These are phyloP conservation scores for Groenewaldozyma auringiensis DNA, from an alignment of 1,139 yeast genomes.

Conservation along the genomic window DNA sequence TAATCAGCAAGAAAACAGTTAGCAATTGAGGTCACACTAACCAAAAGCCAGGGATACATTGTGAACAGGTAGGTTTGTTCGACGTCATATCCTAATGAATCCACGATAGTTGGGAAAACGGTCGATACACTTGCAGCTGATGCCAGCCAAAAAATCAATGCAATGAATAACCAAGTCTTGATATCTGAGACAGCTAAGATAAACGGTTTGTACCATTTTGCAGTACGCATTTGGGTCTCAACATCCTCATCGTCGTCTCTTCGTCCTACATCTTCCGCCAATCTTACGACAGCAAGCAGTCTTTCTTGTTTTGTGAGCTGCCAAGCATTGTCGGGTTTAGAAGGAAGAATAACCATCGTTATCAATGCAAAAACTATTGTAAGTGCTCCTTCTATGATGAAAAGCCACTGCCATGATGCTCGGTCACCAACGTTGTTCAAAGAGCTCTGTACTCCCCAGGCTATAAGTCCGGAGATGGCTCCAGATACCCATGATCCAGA, in stretches of 20 bases:
- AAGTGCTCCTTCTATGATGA: conserved; percentile 31
- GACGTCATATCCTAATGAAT: conserved; percentile 44
- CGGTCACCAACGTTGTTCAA: conserved; percentile 29
- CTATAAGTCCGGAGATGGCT: conserved; percentile 30
- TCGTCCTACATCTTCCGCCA: conserved; percentile 20
- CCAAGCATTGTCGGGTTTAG: conserved; percentile 39
- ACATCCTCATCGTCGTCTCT: conserved; percentile 17
- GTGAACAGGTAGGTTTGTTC: conserved; percentile 48
- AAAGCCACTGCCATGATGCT: conserved; percentile 35
- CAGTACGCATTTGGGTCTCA: conserved; percentile 8
- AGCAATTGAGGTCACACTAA: conserved; percentile 45
- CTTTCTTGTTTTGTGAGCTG: conserved; percentile 22
- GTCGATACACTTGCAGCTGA: conserved; percentile 52
- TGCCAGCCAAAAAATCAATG: conserved; percentile 16
- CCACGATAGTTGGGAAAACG: conserved; percentile 54
- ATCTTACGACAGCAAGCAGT: conserved; percentile 16
- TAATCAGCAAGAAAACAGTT: conserved; percentile 52
- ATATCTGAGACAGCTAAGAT: conserved; percentile 14
- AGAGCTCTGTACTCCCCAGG: conserved; percentile 32
- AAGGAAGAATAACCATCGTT: conserved; percentile 33
- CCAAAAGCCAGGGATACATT: conserved; percentile 53
- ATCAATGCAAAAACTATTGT: conserved; percentile 28
- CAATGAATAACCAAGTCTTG: conserved; percentile 33
- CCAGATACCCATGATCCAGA: conserved; percentile 35
- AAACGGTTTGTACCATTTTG: conserved; percentile 13